Evolutionary conservation across 208 protist species (phyloP).

Genomic region (Wallacemonas rigidus): DNA sequence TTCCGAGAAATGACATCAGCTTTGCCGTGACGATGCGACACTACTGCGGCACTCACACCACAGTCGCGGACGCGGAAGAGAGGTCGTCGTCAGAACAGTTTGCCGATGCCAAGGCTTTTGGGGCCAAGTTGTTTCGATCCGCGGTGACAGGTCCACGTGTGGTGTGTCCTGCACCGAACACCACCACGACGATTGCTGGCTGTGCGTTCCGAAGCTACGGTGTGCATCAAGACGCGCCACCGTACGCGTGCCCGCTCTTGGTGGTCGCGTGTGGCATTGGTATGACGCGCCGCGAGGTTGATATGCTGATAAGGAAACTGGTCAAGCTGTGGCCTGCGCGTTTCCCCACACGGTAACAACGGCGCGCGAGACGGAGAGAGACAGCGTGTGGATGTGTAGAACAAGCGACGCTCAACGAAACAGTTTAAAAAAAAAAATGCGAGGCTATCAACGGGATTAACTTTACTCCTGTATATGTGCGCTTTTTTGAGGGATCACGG

Average conservation of each 20-base stretch:
- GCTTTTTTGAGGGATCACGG: too few relatives aligned
- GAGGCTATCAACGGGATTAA: too few relatives aligned
- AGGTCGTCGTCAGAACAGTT: background rate
- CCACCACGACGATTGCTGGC: constrained; percentile 39
- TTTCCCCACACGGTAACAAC: too few relatives aligned
- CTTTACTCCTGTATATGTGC: too few relatives aligned
- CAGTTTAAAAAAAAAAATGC: too few relatives aligned
- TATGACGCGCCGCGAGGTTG: constrained; percentile 49
- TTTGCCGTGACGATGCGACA: constrained; percentile 74
- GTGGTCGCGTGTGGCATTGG: constrained; percentile 75
- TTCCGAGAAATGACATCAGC: constrained; percentile 82
- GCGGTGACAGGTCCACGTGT: constrained; percentile 77
- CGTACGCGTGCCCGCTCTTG: constrained; percentile 42
- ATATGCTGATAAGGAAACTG: constrained; percentile 42
- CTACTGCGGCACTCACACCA: constrained; percentile 8
- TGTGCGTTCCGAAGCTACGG: constrained; percentile 64
- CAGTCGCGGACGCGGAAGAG: background rate
- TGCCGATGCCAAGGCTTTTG: constrained; percentile 44
- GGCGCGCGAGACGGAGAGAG: too few relatives aligned
- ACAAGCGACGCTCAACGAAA: too few relatives aligned
- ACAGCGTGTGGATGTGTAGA: too few relatives aligned
- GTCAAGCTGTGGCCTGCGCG: constrained; percentile 44
- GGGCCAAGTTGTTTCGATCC: constrained; percentile 71
- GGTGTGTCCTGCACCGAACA: constrained; percentile 40
- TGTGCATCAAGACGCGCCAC: constrained; percentile 45